Percentiles rank a stretch among this genome's conserved stretches.
These are phyloP conservation scores for Acacia concinna DNA, from an alignment of 331 rosid genomes.

Conservation along the genomic window DNA sequence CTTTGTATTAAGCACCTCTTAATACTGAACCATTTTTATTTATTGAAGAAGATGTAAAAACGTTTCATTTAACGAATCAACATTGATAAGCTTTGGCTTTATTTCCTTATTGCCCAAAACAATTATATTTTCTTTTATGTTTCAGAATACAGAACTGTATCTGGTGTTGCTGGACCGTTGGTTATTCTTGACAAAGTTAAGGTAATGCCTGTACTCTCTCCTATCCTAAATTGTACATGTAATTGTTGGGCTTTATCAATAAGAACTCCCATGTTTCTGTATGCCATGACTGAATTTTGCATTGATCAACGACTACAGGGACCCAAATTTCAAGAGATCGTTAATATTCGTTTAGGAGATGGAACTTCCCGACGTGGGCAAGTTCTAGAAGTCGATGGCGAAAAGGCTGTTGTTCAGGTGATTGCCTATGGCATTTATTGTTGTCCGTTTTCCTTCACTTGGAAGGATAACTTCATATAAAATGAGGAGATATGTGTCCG, in stretches of 20 bases:
- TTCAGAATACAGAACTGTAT: constrained; percentile 97
- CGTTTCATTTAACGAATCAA: constrained; percentile 2
- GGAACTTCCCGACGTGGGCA: constrained; percentile 90
- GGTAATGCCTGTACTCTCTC: constrained; percentile 42
- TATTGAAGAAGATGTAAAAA: neutral
- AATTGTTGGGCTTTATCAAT: constrained; percentile 21
- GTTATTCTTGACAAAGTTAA: constrained; percentile 98
- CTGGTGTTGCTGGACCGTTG: constrained; percentile 98
- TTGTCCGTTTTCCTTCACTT: constrained; percentile 7
- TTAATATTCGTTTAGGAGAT: constrained; percentile 95
- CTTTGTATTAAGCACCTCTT: neutral
- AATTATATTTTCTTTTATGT: constrained; percentile 1
- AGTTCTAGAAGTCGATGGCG: constrained; percentile 97
- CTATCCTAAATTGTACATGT: constrained; percentile 7
- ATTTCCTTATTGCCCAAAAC: neutral
- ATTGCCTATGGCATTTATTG: neutral
- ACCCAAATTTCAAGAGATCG: constrained; percentile 96
- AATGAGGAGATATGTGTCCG: neutral
- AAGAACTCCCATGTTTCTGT: neutral
- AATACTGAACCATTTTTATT: neutral
- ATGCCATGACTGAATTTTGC: constrained; percentile 22
- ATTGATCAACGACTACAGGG: constrained; percentile 58
- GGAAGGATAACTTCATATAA: constrained; percentile 11
- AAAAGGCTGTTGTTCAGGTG: constrained; percentile 97
- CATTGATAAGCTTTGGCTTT: constrained; percentile 10